Conservation (phyloP, 352 stramenopile genomes). For the Blastocystis sp. region DNA sequence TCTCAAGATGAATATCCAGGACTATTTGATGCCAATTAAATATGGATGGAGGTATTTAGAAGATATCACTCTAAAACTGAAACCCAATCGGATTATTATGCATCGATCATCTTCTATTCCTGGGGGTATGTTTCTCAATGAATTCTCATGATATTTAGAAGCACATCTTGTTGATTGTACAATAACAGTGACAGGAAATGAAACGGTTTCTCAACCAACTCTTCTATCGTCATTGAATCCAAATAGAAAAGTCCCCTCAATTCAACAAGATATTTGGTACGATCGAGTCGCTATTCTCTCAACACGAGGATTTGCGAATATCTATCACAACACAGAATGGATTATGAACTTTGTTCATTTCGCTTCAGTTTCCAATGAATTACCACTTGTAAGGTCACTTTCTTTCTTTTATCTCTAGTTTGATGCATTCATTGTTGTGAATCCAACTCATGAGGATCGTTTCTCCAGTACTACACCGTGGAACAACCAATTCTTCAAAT, state of each 20-base stretch:
- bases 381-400: neutral
- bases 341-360: slow-evolving; percentile 28
- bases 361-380: neutral
- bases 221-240: neutral
- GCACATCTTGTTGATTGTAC: neutral
- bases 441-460: neutral
- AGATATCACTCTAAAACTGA: neutral
- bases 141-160: neutral
- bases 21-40: neutral
- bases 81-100: neutral
- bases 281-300: slow-evolving; percentile 27
- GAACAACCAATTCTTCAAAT: neutral
- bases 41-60: neutral
- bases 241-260: neutral
- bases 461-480: neutral
- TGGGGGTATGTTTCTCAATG: neutral
- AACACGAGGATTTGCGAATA: slow-evolving; percentile 20
- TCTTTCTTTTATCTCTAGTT: neutral
- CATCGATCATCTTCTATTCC: neutral
- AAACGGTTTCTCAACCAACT: neutral
- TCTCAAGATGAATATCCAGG: too few species aligned
- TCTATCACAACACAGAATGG: slow-evolving; percentile 45
- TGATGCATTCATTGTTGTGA: neutral
- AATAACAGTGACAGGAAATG: neutral
- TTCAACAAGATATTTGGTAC: neutral